Evolutionary conservation across 1,139 yeast species (phyloP), one percentile per base, ranked within the genome.

Genomic region (Martiniozyma asiatica): DNA sequence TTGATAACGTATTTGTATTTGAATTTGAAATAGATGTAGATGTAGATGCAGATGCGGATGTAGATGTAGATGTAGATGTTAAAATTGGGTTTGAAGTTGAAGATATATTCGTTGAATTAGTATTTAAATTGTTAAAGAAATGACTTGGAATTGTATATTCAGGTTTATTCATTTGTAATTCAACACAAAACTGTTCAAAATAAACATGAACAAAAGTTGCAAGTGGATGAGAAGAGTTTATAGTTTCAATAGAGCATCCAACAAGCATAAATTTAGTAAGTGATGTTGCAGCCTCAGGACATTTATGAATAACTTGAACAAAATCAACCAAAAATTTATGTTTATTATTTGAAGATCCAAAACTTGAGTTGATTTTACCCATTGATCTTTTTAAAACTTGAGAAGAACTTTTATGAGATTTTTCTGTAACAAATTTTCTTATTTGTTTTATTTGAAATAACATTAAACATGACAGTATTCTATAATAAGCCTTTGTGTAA

Each of bases 161-260:
- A 5, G 46, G 41, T 16, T 41, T 39, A 18, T 47, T 44, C 26
- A 40, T 40, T 25, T 35, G 41, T 29, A 38, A 42, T 36, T 34
- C 53, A 33, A 39, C 43, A 40, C 38, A 44, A 34, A 34, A 37
- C 27, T 32, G 58, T 11, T 35, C 40, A 22, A 29, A 33, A 25
- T 37, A 27, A 12, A 35, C 33, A 11, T 31, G 25, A 8, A 73
- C 53, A 43, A 68, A 73, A 26, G 44, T 47, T 10, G 62, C 64
- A 6, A 71, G 44, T 1, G 70, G 61, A 43, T 68, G 68, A 8
- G 49, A 36, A 4, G 69, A 63, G 6, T 40, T 38, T 15, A 32
- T 25, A 2, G 38, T 13, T 17, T 42, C 33, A 6, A 48, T 25
- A 2, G 45, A 36, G 24, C 45, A 44, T 38, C 63, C 62, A 40